These are phyloP conservation scores for Effrenium voratum DNA, from an alignment of 73 alveolate species.

Conservation along the genomic window DNA sequence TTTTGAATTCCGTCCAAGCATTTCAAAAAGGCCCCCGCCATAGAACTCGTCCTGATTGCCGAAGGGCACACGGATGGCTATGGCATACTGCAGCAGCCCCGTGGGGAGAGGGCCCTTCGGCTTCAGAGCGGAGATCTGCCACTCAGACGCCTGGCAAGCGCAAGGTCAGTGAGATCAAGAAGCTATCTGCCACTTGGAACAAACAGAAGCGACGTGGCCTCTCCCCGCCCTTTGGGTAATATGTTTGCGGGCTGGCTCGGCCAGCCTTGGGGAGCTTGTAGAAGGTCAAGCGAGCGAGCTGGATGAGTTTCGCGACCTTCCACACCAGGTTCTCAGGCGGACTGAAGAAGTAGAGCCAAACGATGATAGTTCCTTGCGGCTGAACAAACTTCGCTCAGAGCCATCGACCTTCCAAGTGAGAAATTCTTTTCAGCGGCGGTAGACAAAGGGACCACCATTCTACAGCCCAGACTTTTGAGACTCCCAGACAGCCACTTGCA, in stretches of 20 bases:
- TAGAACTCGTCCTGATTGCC: background rate
- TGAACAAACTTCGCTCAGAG: too few species aligned
- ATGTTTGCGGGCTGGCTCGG: too few species aligned
- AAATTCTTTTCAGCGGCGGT: too few species aligned
- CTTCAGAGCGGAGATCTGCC: background rate
- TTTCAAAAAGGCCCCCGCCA: conserved; percentile 23
- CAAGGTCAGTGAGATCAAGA: too few species aligned
- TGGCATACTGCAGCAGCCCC: conserved; percentile 28
- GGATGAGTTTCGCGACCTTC: conserved; percentile 11
- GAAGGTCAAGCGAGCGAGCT: background rate
- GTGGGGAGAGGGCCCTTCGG: background rate
- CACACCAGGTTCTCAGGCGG: conserved; percentile 12
- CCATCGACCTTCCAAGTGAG: too few species aligned
- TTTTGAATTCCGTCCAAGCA: background rate
- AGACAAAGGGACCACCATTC: too few species aligned
- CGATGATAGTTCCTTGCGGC: background rate
- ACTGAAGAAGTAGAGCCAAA: background rate
- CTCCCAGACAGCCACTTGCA: too few species aligned
- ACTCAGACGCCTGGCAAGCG: too few species aligned
- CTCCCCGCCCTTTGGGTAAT: too few species aligned
- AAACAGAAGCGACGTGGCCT: too few species aligned
- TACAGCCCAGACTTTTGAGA: too few species aligned
- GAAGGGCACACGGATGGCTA: conserved; percentile 28
- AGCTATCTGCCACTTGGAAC: too few species aligned
- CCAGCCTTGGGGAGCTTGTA: conserved; percentile 13